A percentile compares a stretch with the other conserved stretches of the same genome.
Conservation (phyloP, 805 yeast genomes). For the Yamadazyma takamatsuzukensis region DNA sequence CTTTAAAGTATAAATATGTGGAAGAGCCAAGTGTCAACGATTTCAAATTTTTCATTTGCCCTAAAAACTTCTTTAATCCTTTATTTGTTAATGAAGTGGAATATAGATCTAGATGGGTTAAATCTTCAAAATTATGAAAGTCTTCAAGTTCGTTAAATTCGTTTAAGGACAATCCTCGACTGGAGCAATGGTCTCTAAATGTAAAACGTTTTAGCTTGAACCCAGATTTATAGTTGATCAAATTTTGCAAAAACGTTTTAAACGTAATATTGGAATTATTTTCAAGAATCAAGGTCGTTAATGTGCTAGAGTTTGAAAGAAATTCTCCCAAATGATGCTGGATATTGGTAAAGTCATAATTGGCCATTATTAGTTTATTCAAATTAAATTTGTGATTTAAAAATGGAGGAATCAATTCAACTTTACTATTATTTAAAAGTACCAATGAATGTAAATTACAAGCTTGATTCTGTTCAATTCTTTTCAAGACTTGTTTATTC, state of each 20-base stretch:
- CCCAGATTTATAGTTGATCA: slow-evolving; percentile 25
- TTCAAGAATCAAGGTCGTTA: slow-evolving; percentile 27
- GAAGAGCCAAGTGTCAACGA: slow-evolving; percentile 29
- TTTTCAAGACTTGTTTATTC: neutral
- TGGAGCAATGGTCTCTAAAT: slow-evolving; percentile 28
- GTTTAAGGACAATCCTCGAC: slow-evolving; percentile 22
- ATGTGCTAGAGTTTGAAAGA: slow-evolving; percentile 13
- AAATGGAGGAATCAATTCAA: slow-evolving; percentile 24
- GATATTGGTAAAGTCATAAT: slow-evolving; percentile 27
- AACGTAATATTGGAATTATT: slow-evolving; percentile 29
- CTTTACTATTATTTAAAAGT: slow-evolving; percentile 23
- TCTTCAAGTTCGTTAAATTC: slow-evolving; percentile 23
- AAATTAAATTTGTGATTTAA: slow-evolving; percentile 20
- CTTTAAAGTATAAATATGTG: slow-evolving; percentile 25
- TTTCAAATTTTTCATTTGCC: slow-evolving; percentile 24
- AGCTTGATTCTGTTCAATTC: neutral
- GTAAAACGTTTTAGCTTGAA: slow-evolving; percentile 23
- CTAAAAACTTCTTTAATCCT: slow-evolving; percentile 37
- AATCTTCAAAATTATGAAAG: slow-evolving; percentile 18
- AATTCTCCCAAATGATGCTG: slow-evolving; percentile 27
- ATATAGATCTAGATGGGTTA: slow-evolving; percentile 35
- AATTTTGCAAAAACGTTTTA: slow-evolving; percentile 22
- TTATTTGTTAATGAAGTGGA: slow-evolving; percentile 38
- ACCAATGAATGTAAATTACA: slow-evolving; percentile 9
- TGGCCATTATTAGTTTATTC: slow-evolving; percentile 23